Base-by-base conservation (phyloP, 2,329 filamentous ascomycete species). In the Raffaelea ambrosiae region DNA sequence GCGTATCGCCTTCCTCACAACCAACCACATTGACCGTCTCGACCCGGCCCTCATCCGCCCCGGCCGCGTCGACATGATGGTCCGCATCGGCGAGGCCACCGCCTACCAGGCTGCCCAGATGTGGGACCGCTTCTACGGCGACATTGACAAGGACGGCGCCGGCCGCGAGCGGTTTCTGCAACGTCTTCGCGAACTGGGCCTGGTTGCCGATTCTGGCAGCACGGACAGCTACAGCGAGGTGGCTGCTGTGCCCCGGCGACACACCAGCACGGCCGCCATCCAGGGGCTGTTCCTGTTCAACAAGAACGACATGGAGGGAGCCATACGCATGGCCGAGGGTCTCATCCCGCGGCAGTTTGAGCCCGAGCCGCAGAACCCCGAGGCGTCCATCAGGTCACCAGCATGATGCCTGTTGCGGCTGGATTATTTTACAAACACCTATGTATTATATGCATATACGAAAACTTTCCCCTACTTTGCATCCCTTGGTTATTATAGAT, bases 221-320 rank as follows among this genome's bases (percentile, higher is more conserved):
- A 13, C n/a, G 2, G 18, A 29, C 20, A n/a, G 10, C 16, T 23
- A 40, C 18, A 5, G 11, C 7, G 21, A 35, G 1, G 40, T 4
- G 3, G 23, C 31, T 35, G 22, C 21, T 48, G 61, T 68, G 3
- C 72, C 67, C 4, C 65, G 68, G 38, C 70, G 71, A 42, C 70
- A 69, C 49, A 86, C 88, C 16, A 97, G 90, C 62, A 90, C 91
- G 4, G 93, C 93, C 23, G 88, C 89, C 20, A 81, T 98, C 26
- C 93, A 98, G 66, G 93, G 93, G 0, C 67, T 98, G 40, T 98
- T 98, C 65, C 65, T 97, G 63, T 95, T 94, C 64, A 94, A 97
- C 67, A 98, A 98, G 69, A 86, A 84, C 54, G 78, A 95, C 57
- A 86, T 90, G 72, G 76, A 89, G 55, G 89, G 91, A 2, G 91